Conservation (phyloP, 2,329 filamentous ascomycete genomes). For the Curvularia spicifera region DNA sequence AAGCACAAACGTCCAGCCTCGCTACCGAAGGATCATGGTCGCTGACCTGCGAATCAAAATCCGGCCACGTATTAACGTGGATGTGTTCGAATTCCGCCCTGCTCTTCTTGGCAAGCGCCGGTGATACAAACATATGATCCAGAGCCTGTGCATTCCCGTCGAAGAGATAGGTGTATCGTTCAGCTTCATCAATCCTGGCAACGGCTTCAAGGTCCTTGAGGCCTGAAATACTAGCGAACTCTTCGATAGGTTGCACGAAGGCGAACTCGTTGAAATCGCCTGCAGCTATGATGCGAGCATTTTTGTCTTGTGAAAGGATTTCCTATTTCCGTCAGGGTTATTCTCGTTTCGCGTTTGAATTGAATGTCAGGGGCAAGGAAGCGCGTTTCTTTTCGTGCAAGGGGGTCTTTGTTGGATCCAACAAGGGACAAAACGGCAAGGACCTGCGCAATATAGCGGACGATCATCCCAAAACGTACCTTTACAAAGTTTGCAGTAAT, state of each 20-base stretch:
- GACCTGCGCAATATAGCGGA: slow-evolving; percentile 14
- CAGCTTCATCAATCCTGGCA: slow-evolving; percentile 57
- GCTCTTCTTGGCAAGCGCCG: slow-evolving; percentile 51
- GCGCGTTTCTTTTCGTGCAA: slow-evolving; percentile 22
- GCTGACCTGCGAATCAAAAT: slow-evolving; percentile 62
- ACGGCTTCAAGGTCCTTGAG: slow-evolving; percentile 69
- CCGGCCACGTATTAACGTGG: slow-evolving; percentile 73
- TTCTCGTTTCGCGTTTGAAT: not conserved
- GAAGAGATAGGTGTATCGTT: slow-evolving; percentile 74
- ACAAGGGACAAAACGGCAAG: slow-evolving; percentile 8
- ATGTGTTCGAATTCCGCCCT: slow-evolving; percentile 67
- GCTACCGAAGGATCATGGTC: slow-evolving; percentile 75
- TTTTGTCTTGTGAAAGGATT: slow-evolving; percentile 63
- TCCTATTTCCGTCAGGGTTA: slow-evolving; percentile 37
- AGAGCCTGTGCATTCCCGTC: slow-evolving; percentile 73
- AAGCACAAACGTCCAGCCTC: slow-evolving; percentile 64
- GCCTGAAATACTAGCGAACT: slow-evolving; percentile 61
- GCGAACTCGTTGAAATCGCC: slow-evolving; percentile 78
- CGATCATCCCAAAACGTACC: slow-evolving; percentile 27
- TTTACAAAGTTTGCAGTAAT: slow-evolving; percentile 58
- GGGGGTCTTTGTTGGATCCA: slow-evolving; percentile 22
- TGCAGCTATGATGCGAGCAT: slow-evolving; percentile 65
- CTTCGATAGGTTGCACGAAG: slow-evolving; percentile 65
- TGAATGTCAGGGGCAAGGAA: not conserved
- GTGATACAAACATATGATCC: slow-evolving; percentile 73